Percentiles rank a stretch among this genome's conserved stretches.
Evolutionary conservation across 2,329 filamentous ascomycete genomes (phyloP).

Genomic region (Zelopaecilomyces penicillatus): DNA sequence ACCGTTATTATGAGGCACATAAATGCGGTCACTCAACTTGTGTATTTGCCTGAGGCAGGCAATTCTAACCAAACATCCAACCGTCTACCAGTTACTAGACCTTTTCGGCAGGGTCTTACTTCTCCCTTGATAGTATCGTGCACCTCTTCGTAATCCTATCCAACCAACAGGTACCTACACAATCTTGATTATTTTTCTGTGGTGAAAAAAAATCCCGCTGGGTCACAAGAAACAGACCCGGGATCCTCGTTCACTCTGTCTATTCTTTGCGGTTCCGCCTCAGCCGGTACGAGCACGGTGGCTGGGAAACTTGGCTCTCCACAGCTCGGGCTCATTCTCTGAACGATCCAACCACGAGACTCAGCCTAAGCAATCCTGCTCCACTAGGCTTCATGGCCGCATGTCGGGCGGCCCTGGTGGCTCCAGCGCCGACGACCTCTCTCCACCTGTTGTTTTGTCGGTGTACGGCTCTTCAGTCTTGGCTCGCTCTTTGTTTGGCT

Average conservation of each 20-base stretch:
- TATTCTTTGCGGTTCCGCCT: conserved; percentile 7
- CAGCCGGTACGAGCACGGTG: conserved; percentile 3
- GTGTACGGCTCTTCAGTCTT: conserved; percentile 22
- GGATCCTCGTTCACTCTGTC: neutral
- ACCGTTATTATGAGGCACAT: no score
- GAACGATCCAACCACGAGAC: conserved; percentile 15
- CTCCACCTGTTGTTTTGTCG: conserved; percentile 21
- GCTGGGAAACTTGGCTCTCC: neutral
- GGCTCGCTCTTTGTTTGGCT: conserved; percentile 19
- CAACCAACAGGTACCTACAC: no score
- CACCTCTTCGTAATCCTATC: no score
- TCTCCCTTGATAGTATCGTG: no score
- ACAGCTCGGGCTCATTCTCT: conserved; percentile 5
- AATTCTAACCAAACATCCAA: no score
- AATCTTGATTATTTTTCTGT: no score
- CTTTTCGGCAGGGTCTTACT: no score
- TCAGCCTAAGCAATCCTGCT: conserved; percentile 18
- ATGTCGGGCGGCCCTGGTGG: conserved; percentile 23
- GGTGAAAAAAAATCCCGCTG: no score
- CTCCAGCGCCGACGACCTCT: conserved; percentile 6
- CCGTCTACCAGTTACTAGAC: no score
- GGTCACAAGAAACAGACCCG: no score
- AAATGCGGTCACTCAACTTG: no score
- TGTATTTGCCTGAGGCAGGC: no score
- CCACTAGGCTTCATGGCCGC: conserved; percentile 28